Conservation (phyloP, 2,329 filamentous ascomycete species). For the Cyclaneusma minus region DNA sequence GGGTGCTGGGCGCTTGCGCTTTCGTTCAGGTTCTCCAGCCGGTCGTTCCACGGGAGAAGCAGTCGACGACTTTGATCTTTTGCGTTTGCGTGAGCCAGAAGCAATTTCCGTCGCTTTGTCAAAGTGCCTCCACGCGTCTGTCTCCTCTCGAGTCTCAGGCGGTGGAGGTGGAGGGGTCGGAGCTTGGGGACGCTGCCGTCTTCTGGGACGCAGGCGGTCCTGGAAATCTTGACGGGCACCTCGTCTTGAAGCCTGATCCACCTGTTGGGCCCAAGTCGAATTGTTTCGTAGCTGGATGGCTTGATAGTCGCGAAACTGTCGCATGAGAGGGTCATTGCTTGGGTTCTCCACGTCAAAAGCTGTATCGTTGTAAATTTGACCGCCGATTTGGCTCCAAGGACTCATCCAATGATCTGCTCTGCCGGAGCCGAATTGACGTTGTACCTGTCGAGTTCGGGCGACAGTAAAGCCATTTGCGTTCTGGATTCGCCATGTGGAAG, state of each 20-base stretch:
- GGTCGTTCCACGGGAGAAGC: conserved; percentile 53
- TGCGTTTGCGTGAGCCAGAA: conserved; percentile 54
- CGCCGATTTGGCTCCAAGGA: conserved; percentile 56
- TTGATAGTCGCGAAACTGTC: conserved; percentile 38
- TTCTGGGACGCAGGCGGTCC: conserved; percentile 42
- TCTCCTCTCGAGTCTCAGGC: conserved; percentile 64
- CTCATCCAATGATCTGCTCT: conserved; percentile 79
- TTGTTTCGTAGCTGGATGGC: conserved; percentile 33
- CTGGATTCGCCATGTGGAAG: conserved; percentile 15
- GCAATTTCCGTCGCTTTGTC: conserved; percentile 67
- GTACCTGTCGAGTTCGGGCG: conserved; percentile 39
- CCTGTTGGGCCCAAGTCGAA: conserved; percentile 66
- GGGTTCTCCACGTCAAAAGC: conserved; percentile 71
- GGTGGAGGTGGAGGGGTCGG: conserved; percentile 37
- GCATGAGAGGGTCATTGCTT: conserved; percentile 19
- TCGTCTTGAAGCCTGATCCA: conserved; percentile 67
- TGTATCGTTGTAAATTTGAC: conserved; percentile 55
- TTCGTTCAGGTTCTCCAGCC: conserved; percentile 58
- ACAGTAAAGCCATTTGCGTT: conserved; percentile 5
- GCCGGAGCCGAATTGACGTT: conserved; percentile 39
- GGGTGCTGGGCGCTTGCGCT: conserved; percentile 75
- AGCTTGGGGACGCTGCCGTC: too few relatives aligned
- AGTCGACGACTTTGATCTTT: conserved; percentile 51
- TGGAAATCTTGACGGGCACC: conserved; percentile 61
- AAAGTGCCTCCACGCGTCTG: conserved; percentile 77